Conservation (phyloP, 2,329 filamentous ascomycete species). For the Cladosporium sp. region DNA sequence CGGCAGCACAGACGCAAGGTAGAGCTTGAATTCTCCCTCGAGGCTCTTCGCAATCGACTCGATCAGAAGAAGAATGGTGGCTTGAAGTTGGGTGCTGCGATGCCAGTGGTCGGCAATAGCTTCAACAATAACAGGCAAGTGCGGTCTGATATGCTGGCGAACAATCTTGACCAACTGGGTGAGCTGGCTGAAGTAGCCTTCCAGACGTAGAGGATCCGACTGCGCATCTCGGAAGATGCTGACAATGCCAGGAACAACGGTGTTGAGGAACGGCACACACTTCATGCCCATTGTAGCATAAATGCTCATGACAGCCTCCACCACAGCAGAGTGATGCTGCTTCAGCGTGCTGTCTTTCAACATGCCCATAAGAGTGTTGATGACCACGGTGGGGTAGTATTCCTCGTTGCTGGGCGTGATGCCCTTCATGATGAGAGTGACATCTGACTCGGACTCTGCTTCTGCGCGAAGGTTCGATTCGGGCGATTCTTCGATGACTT, state of each 20-base stretch:
- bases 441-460: slow-evolving; percentile 74
- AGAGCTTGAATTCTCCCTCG: slow-evolving; percentile 97
- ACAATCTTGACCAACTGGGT: slow-evolving; percentile 92
- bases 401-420: slow-evolving; percentile 95
- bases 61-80: slow-evolving; percentile 85
- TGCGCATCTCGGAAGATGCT: slow-evolving; percentile 81
- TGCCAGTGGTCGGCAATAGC: slow-evolving; percentile 91
- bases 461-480: slow-evolving; percentile 71
- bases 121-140: slow-evolving; percentile 78
- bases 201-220: slow-evolving; percentile 60
- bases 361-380: slow-evolving; percentile 90
- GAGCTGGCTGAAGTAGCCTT: slow-evolving; percentile 97
- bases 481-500: slow-evolving; percentile 84
- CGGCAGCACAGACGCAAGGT: slow-evolving; percentile 81
- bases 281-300: slow-evolving; percentile 95
- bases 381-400: slow-evolving; percentile 97
- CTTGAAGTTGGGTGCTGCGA: slow-evolving; percentile 72
- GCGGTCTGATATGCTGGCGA: slow-evolving; percentile 90
- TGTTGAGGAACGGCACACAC: slow-evolving; percentile 89
- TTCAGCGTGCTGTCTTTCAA: slow-evolving; percentile 85
- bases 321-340: slow-evolving; percentile 88
- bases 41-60: slow-evolving; percentile 91
- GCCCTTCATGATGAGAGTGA: slow-evolving; percentile 96
- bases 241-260: slow-evolving; percentile 92
- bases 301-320: slow-evolving; percentile 98